Conservation (phyloP, 352 stramenopile genomes). For the Phytophthora sansomeana region DNA sequence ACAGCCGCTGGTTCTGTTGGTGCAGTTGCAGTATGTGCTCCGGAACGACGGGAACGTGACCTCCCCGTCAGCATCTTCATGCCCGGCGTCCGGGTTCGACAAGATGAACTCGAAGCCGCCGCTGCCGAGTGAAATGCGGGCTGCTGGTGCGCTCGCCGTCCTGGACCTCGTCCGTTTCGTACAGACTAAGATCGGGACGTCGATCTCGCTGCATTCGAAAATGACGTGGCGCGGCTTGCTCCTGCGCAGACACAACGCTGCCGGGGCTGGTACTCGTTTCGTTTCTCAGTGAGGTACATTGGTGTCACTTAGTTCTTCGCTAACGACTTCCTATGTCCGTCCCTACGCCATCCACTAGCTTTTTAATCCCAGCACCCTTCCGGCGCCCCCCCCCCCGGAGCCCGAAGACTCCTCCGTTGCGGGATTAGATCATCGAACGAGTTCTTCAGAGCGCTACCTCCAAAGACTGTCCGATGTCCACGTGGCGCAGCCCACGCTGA, state of each 20-base stretch:
- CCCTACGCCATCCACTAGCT: too few relatives aligned
- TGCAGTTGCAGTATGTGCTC: conserved; percentile 36
- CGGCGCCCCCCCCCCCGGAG: too few relatives aligned
- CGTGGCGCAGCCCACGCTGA: too few relatives aligned
- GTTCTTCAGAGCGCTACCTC: too few relatives aligned
- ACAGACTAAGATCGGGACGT: conserved; percentile 65
- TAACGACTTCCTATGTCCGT: too few relatives aligned
- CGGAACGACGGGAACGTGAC: conserved; percentile 17
- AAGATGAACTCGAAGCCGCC: conserved; percentile 41
- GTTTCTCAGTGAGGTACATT: too few relatives aligned
- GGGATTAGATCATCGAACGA: too few relatives aligned
- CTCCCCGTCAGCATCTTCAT: conserved; percentile 25
- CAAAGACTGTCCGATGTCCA: too few relatives aligned
- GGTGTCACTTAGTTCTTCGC: too few relatives aligned
- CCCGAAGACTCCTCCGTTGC: too few relatives aligned
- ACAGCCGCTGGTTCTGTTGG: conserved; percentile 28
- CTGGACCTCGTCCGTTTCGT: conserved; percentile 61
- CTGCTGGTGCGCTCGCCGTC: conserved; percentile 26
- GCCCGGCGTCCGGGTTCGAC: conserved; percentile 21
- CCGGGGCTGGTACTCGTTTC: conserved; percentile 33
- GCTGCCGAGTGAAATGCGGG: conserved; percentile 38
- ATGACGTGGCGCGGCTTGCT: conserved; percentile 35
- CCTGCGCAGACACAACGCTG: conserved; percentile 21
- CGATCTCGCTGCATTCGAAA: conserved; percentile 34
- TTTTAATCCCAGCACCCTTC: too few relatives aligned